Conservation (phyloP, 2,329 filamentous ascomycete genomes). For the Aspergillus sergii region DNA sequence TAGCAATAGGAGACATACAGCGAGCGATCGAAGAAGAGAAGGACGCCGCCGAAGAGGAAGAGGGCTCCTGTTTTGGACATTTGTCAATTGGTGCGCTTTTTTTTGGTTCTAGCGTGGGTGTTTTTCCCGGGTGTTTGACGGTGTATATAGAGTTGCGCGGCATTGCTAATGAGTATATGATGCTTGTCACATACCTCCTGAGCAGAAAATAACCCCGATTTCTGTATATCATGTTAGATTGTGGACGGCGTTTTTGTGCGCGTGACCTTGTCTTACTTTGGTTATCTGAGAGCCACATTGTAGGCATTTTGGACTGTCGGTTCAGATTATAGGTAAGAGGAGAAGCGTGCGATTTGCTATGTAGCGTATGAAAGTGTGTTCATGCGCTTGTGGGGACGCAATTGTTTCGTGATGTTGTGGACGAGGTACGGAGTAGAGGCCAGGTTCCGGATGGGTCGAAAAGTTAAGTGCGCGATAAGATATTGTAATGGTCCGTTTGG, state of each 20-base stretch:
- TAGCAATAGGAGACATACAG: slow-evolving; percentile 62
- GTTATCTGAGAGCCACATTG: slow-evolving; percentile 94
- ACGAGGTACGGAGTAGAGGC: background rate
- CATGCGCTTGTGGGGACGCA: background rate
- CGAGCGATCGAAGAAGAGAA: slow-evolving; percentile 97
- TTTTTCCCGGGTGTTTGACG: background rate
- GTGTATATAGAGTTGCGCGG: slow-evolving; percentile 13
- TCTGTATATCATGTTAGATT: slow-evolving; percentile 58
- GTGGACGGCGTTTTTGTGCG: slow-evolving; percentile 19
- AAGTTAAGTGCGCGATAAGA: background rate
- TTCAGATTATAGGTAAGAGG: background rate
- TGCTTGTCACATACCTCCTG: slow-evolving; percentile 72
- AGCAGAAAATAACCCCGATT: slow-evolving; percentile 96
- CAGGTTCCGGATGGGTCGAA: background rate
- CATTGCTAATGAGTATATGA: background rate
- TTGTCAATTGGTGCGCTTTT: background rate
- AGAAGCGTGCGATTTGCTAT: background rate
- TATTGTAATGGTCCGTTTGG: background rate
- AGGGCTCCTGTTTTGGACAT: slow-evolving; percentile 68
- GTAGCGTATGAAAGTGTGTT: background rate
- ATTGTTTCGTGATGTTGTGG: background rate
- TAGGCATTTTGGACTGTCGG: slow-evolving; percentile 63
- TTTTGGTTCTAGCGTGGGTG: background rate
- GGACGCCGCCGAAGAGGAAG: slow-evolving; percentile 90
- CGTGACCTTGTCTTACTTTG: slow-evolving; percentile 68